A percentile compares a stretch with the other conserved stretches of the same genome.
These are phyloP conservation scores for Agrocybe chaxingu DNA, from an alignment of 768 basidiomycete species.

Conservation along the genomic window DNA sequence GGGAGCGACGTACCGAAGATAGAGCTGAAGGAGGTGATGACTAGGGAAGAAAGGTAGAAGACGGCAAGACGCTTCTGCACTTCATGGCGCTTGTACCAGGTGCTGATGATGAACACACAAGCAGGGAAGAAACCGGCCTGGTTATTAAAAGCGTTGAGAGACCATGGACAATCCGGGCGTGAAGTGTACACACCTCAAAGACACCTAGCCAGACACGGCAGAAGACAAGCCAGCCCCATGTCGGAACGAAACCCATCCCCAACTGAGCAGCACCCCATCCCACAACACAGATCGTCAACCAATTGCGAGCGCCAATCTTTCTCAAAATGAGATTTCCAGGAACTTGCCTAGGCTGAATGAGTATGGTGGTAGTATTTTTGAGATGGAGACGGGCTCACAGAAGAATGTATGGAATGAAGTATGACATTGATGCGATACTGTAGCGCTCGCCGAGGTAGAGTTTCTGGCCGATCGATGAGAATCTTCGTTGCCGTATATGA, in stretches of 20 bases:
- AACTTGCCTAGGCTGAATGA: constrained; percentile 21
- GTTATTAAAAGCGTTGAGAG: constrained; percentile 4
- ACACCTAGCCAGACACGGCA: constrained; percentile 26
- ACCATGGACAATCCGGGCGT: too few species aligned
- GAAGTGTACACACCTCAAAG: constrained; percentile 24
- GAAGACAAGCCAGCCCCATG: constrained; percentile 24
- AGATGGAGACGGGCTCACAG: constrained; percentile 15
- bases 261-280: constrained; percentile 29
- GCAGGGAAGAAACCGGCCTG: constrained; percentile 14
- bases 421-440: constrained; percentile 25
- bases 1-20: neutral
- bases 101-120: constrained; percentile 10
- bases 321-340: constrained; percentile 27
- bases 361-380: too few species aligned
- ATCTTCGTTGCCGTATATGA: neutral
- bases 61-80: constrained; percentile 13
- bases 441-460: constrained; percentile 24
- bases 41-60: constrained; percentile 8
- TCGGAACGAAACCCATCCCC: constrained; percentile 29
- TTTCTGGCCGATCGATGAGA: constrained; percentile 7
- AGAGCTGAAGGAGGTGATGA: constrained; percentile 4
- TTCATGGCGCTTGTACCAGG: constrained; percentile 12
- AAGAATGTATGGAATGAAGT: constrained; percentile 28
- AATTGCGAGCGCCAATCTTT: constrained; percentile 23
- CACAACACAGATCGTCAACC: constrained; percentile 23